A percentile compares a stretch with the other conserved stretches of the same genome.
Evolutionary conservation across 257 asterid species (phyloP).

Genomic region (Solanum dulcamara): DNA sequence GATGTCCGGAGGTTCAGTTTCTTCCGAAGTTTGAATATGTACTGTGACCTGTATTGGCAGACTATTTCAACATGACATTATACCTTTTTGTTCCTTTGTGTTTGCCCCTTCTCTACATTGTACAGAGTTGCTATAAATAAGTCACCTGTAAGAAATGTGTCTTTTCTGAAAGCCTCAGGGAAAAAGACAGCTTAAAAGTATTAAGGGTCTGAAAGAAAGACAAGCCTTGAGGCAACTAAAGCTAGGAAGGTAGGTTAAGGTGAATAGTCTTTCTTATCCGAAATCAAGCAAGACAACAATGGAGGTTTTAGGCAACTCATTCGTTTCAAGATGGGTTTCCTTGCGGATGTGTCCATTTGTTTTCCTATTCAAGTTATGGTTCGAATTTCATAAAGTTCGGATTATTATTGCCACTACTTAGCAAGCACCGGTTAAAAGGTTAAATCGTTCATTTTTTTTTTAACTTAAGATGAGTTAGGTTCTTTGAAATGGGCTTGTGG

Average conservation of each 20-base stretch:
- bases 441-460: background rate
- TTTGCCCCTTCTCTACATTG: background rate
- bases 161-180: background rate
- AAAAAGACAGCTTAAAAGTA: background rate
- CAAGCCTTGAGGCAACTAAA: background rate
- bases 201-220: background rate
- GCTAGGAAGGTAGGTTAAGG: background rate
- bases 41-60: background rate
- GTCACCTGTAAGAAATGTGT: background rate
- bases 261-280: background rate
- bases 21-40: background rate
- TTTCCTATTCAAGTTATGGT: background rate
- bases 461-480: background rate
- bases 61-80: background rate
- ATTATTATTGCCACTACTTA: background rate
- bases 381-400: background rate
- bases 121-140: background rate
- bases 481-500: background rate
- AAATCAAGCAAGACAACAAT: background rate
- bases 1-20: background rate
- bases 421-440: background rate
- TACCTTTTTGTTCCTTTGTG: background rate
- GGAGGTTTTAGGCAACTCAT: background rate
- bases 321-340: background rate
- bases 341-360: background rate